Conservation (phyloP, 1,284 basidiomycete species). For the Apiotrichum domesticum region DNA sequence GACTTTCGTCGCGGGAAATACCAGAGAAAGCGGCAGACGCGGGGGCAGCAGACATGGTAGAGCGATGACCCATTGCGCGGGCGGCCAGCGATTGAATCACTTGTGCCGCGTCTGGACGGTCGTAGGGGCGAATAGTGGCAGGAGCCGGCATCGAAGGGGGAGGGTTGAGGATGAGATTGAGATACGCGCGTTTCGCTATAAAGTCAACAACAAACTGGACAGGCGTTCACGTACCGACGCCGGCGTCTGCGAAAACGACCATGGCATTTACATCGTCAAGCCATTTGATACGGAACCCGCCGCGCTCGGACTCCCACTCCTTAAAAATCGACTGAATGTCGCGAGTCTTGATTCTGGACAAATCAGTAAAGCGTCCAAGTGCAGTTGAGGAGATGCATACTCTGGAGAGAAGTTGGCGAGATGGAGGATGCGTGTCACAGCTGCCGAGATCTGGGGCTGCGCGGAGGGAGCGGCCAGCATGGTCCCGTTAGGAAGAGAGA, state of each 20-base stretch:
- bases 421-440: slow-evolving; percentile 89
- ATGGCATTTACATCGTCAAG: slow-evolving; percentile 91
- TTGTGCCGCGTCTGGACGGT: slow-evolving; percentile 81
- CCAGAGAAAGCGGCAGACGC: slow-evolving; percentile 16
- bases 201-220: slow-evolving; percentile 1
- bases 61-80: slow-evolving; percentile 44
- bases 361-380: not conserved
- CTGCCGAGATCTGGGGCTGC: slow-evolving; percentile 63
- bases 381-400: slow-evolving; percentile 20
- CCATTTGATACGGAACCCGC: slow-evolving; percentile 99
- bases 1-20: not conserved
- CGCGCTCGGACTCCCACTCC: slow-evolving; percentile 77
- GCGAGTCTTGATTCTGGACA: slow-evolving; percentile 73
- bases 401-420: slow-evolving; percentile 87
- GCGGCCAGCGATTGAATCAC: slow-evolving; percentile 83
- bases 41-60: slow-evolving; percentile 29
- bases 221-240: slow-evolving; percentile 44
- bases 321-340: slow-evolving; percentile 88
- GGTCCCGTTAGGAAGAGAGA: slow-evolving; percentile 46
- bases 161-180: slow-evolving; percentile 74
- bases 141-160: slow-evolving; percentile 63
- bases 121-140: slow-evolving; percentile 77
- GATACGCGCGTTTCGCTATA: slow-evolving; percentile 86
- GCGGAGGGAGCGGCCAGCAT: slow-evolving; percentile 36
- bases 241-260: slow-evolving; percentile 75